These are phyloP conservation scores for Deinandra increscens DNA, from an alignment of 129 eudicot species.

Conservation along the genomic window DNA sequence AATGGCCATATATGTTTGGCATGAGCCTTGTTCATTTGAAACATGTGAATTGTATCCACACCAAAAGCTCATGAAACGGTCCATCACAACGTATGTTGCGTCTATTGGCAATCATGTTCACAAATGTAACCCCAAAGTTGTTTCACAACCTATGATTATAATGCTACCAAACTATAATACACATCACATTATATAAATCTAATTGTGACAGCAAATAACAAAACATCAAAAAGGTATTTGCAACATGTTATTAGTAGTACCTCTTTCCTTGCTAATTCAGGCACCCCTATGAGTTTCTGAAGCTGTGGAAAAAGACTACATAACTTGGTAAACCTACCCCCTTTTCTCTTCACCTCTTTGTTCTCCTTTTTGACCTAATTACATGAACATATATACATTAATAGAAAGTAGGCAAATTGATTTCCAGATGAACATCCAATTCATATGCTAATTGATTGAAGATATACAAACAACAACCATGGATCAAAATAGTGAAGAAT, in stretches of 20 bases:
- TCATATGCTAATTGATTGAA: background rate
- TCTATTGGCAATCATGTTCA: slow-evolving; percentile 54
- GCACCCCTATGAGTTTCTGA: slow-evolving; percentile 71
- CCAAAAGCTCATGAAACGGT: slow-evolving; percentile 51
- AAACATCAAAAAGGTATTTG: background rate
- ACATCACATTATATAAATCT: background rate
- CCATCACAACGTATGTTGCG: slow-evolving; percentile 76
- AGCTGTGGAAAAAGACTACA: slow-evolving; percentile 86
- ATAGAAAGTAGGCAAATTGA: too few species aligned
- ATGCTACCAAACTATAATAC: background rate
- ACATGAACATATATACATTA: too few species aligned
- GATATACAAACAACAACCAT: too few species aligned
- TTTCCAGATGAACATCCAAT: background rate
- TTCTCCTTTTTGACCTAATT: slow-evolving; percentile 53
- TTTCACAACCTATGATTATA: slow-evolving; percentile 65
- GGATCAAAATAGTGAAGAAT: too few species aligned
- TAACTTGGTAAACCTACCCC: slow-evolving; percentile 68
- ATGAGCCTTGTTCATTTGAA: slow-evolving; percentile 85
- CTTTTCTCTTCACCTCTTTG: slow-evolving; percentile 63
- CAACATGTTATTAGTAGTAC: slow-evolving; percentile 39
- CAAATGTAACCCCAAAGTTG: slow-evolving; percentile 77
- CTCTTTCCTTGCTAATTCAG: slow-evolving; percentile 79
- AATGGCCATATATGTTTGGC: slow-evolving; percentile 86
- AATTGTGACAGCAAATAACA: background rate
- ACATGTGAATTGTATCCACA: slow-evolving; percentile 73